Base-by-base conservation (phyloP, 768 basidiomycete species). In the Boletus huronensis region DNA sequence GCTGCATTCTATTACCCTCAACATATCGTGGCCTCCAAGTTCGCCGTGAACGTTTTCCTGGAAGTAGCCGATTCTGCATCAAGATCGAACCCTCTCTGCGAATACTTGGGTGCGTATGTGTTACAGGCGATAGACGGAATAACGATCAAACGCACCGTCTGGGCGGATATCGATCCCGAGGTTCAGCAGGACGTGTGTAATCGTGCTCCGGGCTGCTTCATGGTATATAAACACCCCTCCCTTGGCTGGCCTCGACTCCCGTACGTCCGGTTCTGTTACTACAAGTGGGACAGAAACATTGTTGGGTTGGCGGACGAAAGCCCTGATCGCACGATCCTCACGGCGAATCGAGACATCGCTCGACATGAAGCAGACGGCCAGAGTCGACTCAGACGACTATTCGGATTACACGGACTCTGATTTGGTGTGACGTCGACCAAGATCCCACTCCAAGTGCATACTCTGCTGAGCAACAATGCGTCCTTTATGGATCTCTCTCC, bases 71-170 rank as follows among this genome's bases (percentile, higher is more conserved):
- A 44, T 28, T 2, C 43, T 38, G 11, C 21, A 3, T 10, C 17
- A 2, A 44, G 39, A 13, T 8, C 17, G 7, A 10, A 34, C 50
- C 55, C 36, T 8, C 8, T 9, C 0, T 57, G 60, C 42, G 39
- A 64, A 43, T 69, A 70, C 41, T 5, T 69, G n/a, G 69, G 67
- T 50, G 60, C 63, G n/a, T 69, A 48, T 44, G 40, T 70, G 5
- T 35, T 70, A 1, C 47, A 57, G 19, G 8, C 29, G 7, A 14
- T 53, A 17, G 42, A 54, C 19, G 28, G 36, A 17, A 0, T 17
- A 0, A 46, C 34, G 2, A 46, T 66, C 25, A 1, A 4, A 10
- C 38, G 1, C 28, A 0, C 13, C 8, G 0, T 8, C 6, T 70
- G 65, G 65, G 5, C 6, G 19, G 14, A 39, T 9, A 6, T 66